phyloP scores from a whole-genome alignment of 1,284 basidiomycete genomes.

The Cutaneotrichosporon cavernicola region DNA sequence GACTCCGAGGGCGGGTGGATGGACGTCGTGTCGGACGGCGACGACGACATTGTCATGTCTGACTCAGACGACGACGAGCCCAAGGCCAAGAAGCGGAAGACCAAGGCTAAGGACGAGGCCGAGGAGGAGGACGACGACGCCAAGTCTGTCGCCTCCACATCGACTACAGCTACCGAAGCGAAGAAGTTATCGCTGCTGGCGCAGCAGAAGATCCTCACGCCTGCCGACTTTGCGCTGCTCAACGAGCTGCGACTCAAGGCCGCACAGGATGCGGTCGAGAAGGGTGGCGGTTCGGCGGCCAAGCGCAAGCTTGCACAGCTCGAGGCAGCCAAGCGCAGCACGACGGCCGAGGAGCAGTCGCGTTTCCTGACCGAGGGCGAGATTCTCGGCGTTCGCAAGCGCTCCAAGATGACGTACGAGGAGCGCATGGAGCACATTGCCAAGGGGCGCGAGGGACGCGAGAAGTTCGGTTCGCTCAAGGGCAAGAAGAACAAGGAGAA shows the following conservation, averaged over 20 bases:
- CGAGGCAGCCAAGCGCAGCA: slow-evolving; percentile 65
- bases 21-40: slow-evolving; percentile 71
- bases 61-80: slow-evolving; percentile 77
- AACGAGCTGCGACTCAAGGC: slow-evolving; percentile 85
- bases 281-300: slow-evolving; percentile 69
- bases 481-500: slow-evolving; percentile 81
- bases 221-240: slow-evolving; percentile 91
- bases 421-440: slow-evolving; percentile 89
- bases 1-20: slow-evolving; percentile 79
- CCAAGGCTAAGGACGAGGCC: slow-evolving; percentile 41
- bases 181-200: slow-evolving; percentile 53
- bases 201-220: slow-evolving; percentile 78
- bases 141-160: slow-evolving; percentile 47
- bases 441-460: slow-evolving; percentile 90
- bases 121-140: slow-evolving; percentile 42
- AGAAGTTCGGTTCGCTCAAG: slow-evolving; percentile 86
- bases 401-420: slow-evolving; percentile 88
- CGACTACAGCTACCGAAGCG: slow-evolving; percentile 43
- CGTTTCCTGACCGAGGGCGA: slow-evolving; percentile 83
- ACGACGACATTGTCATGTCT: slow-evolving; percentile 69
- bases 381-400: slow-evolving; percentile 92
- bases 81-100: slow-evolving; percentile 43
- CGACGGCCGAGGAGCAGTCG: slow-evolving; percentile 57
- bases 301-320: slow-evolving; percentile 83
- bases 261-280: slow-evolving; percentile 69